Conservation (phyloP, 306 rosid species). For the Spatholobus suberectus region DNA sequence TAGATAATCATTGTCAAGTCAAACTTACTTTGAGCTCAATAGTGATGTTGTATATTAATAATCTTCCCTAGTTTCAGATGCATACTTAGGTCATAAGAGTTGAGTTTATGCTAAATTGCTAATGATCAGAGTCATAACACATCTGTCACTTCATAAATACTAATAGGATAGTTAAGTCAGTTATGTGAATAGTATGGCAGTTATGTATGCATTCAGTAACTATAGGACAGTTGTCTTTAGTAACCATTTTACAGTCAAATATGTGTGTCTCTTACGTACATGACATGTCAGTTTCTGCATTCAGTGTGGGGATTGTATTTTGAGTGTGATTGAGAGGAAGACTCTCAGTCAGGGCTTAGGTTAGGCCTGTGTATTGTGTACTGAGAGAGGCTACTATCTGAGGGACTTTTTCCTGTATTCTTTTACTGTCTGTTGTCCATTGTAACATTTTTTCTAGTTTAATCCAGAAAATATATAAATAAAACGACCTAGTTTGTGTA, state of each 20-base stretch:
- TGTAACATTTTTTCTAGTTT: not conserved
- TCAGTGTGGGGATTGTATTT: not conserved
- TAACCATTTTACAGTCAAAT: not conserved
- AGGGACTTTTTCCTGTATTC: not conserved
- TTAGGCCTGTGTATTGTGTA: not conserved
- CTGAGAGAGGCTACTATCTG: not conserved
- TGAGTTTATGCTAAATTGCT: not conserved
- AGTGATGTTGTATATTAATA: not conserved
- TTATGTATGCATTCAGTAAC: not conserved
- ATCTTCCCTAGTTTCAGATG: not conserved
- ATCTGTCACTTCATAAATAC: not conserved
- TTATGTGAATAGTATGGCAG: not conserved
- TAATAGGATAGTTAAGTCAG: not conserved
- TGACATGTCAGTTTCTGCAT: not conserved
- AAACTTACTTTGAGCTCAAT: not conserved
- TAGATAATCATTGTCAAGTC: slow-evolving; percentile 10
- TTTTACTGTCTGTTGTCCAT: not conserved
- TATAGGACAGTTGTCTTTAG: not conserved
- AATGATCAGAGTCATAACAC: not conserved
- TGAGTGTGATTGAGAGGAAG: not conserved
- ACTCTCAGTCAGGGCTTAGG: not conserved
- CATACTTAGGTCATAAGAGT: not conserved
- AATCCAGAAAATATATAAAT: not conserved
- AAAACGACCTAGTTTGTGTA: not conserved
- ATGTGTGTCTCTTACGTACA: not conserved